Percentiles rank a stretch among this genome's conserved stretches.
phyloP scores from a whole-genome alignment of 2,329 filamentous ascomycete genomes.

The Xylariaceae sp. region DNA sequence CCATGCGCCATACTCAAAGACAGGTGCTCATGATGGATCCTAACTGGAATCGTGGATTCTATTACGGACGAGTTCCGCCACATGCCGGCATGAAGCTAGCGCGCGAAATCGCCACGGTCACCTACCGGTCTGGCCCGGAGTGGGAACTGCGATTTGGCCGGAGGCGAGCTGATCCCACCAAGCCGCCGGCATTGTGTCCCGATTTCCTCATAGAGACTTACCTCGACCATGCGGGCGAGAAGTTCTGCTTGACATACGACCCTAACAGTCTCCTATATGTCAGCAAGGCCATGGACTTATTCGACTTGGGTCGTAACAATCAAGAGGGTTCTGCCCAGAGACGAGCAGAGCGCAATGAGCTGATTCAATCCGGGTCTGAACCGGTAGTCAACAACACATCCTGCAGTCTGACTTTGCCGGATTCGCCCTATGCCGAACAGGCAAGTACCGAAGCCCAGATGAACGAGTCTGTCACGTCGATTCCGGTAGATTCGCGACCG shows the following conservation, averaged over 20 bases:
- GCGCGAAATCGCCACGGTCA: slow-evolving; percentile 94
- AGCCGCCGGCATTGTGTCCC: slow-evolving; percentile 87
- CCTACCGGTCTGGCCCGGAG: slow-evolving; percentile 91
- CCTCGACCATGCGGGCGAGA: slow-evolving; percentile 94
- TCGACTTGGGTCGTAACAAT: slow-evolving; percentile 74
- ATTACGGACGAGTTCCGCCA: slow-evolving; percentile 82
- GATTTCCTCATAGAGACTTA: slow-evolving; percentile 99
- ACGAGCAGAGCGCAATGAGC: slow-evolving; percentile 54
- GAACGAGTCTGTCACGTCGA: slow-evolving; percentile 29
- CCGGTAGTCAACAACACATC: slow-evolving; percentile 38
- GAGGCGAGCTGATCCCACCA: slow-evolving; percentile 75
- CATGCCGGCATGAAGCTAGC: slow-evolving; percentile 98
- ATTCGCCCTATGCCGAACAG: slow-evolving; percentile 81
- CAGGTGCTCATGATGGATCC: slow-evolving; percentile 99
- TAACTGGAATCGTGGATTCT: slow-evolving; percentile 93
- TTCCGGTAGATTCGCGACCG: slow-evolving; percentile 44
- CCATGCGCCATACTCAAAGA: slow-evolving; percentile 95
- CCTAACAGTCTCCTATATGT: slow-evolving; percentile 94
- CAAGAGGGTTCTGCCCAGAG: slow-evolving; percentile 59
- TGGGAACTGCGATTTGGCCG: slow-evolving; percentile 95
- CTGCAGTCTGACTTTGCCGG: slow-evolving; percentile 79
- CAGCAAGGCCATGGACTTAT: slow-evolving; percentile 98
- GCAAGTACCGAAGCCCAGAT: slow-evolving; percentile 42
- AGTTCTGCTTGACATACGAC: slow-evolving; percentile 95
- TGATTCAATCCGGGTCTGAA: slow-evolving; percentile 46